Evolutionary conservation across 73 alveolate species (phyloP).

Genomic region (Tetrahymena malaccensis): DNA sequence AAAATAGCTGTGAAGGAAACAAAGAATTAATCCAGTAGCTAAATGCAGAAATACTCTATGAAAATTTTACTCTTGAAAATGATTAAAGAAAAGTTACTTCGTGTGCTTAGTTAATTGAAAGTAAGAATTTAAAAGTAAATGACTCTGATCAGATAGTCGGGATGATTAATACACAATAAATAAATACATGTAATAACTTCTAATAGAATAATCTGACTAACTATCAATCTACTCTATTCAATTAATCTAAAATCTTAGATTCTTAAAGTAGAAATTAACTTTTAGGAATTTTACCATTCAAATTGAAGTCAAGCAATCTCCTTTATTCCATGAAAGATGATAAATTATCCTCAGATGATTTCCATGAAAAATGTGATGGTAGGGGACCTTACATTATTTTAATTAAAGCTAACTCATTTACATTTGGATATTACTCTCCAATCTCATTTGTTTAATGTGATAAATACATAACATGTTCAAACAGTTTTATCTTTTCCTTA

Average conservation of each 20-base stretch:
- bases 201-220: background rate
- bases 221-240: background rate
- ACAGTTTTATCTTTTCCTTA: background rate
- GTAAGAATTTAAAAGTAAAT: background rate
- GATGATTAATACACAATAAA: background rate
- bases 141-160: background rate
- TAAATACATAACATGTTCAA: background rate
- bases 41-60: background rate
- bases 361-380: background rate
- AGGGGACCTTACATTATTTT: background rate
- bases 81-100: background rate
- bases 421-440: background rate
- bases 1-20: background rate
- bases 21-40: background rate
- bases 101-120: background rate
- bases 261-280: background rate
- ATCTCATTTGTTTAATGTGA: background rate
- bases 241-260: background rate
- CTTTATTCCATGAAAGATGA: background rate
- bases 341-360: background rate
- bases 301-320: background rate
- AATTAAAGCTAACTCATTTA: background rate
- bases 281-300: background rate
- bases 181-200: too few species aligned
- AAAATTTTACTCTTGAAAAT: background rate